phyloP scores from a whole-genome alignment of 2,329 filamentous ascomycete genomes.

The Aspergillus hiratsukae region DNA sequence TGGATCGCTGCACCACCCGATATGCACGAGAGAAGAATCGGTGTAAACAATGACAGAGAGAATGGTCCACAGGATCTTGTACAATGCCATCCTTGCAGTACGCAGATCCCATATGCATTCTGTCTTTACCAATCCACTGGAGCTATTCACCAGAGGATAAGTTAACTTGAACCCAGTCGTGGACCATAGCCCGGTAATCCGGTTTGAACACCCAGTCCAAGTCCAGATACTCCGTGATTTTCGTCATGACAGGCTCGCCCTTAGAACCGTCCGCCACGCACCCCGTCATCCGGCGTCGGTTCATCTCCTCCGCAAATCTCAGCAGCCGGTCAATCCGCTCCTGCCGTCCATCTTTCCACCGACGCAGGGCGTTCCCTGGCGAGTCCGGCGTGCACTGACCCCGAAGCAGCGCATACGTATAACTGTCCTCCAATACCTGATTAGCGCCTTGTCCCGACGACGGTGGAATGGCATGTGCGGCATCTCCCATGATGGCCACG shows the following conservation, averaged over 20 bases:
- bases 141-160: too few relatives aligned
- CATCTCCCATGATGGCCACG: conserved; percentile 54
- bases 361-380: conserved; percentile 27
- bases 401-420: conserved; percentile 40
- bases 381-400: conserved; percentile 1
- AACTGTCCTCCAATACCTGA: conserved; percentile 54
- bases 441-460: conserved; percentile 57
- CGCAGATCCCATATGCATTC: too few relatives aligned
- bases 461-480: conserved; percentile 59
- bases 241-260: conserved; percentile 23
- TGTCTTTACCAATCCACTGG: too few relatives aligned
- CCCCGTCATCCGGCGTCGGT: conserved; percentile 44
- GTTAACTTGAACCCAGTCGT: too few relatives aligned
- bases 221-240: conserved; percentile 7
- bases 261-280: conserved; percentile 7
- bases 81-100: too few relatives aligned
- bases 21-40: too few relatives aligned
- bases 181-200: conserved; percentile 11
- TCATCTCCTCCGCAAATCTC: conserved; percentile 47
- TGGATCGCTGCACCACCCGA: too few relatives aligned
- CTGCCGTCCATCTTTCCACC: conserved; percentile 50
- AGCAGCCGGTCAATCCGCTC: conserved; percentile 46
- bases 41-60: too few relatives aligned
- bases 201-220: conserved; percentile 44
- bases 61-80: too few relatives aligned